phyloP scores from a whole-genome alignment of 2,329 filamentous ascomycete species.

The Colletotrichum sp. region DNA sequence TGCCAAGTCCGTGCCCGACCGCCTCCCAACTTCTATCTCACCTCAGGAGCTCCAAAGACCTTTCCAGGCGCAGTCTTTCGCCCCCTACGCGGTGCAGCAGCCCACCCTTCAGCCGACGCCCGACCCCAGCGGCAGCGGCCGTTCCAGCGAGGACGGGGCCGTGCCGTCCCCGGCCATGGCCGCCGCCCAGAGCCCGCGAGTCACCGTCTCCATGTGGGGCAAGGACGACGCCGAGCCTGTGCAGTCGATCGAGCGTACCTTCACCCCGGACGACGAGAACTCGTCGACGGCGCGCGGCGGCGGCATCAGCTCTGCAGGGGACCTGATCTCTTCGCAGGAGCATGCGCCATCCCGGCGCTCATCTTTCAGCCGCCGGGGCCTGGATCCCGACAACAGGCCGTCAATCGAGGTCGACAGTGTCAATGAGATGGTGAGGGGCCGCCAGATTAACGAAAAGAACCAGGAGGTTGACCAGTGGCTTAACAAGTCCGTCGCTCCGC shows the following conservation, averaged over 20 bases:
- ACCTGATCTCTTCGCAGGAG: conserved; percentile 35
- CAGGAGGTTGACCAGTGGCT: conserved; percentile 58
- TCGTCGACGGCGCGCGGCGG: conserved; percentile 36
- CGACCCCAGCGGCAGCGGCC: conserved; percentile 52
- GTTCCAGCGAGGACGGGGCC: conserved; percentile 55
- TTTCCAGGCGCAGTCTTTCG: conserved; percentile 36
- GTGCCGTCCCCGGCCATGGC: conserved; percentile 44
- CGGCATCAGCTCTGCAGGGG: conserved; percentile 42
- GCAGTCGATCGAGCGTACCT: conserved; percentile 44
- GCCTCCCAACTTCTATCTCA: conserved; percentile 40
- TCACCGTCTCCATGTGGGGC: conserved; percentile 63
- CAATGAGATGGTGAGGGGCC: conserved; percentile 51
- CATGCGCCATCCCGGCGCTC: conserved; percentile 32
- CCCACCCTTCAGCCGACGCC: conserved; percentile 49
- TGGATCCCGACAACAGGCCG: conserved; percentile 52
- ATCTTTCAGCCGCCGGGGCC: conserved; percentile 46
- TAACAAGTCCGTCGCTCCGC: conserved; percentile 2
- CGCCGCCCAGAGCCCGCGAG: conserved; percentile 55
- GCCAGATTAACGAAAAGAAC: conserved; percentile 51
- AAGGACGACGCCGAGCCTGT: conserved; percentile 38
- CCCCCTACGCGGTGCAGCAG: conserved; percentile 30
- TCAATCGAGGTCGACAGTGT: conserved; percentile 49
- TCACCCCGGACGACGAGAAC: conserved; percentile 36
- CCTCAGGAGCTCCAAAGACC: conserved; percentile 47
- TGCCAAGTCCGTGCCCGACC: conserved; percentile 23